Conservation (phyloP, 257 asterid species). For the Misopates orontium region DNA sequence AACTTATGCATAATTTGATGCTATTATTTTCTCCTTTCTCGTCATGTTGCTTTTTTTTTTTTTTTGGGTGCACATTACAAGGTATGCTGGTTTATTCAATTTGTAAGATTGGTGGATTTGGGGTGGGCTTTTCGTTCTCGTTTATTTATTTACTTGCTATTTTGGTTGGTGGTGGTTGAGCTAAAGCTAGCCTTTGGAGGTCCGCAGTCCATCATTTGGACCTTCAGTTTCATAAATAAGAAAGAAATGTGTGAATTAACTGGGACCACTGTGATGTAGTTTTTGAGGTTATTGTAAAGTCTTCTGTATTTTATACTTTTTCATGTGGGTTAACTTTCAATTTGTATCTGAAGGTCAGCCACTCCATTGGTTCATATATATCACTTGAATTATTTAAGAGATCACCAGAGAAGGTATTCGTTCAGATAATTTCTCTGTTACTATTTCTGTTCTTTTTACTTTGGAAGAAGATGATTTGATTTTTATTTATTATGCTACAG, state of each 20-base stretch:
- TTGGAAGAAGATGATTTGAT: constrained; percentile 18
- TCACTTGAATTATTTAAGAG: constrained; percentile 68
- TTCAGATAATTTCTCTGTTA: neutral
- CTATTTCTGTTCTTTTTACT: constrained; percentile 5
- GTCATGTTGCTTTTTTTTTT: constrained; percentile 3
- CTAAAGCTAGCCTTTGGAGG: neutral
- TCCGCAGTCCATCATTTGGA: neutral
- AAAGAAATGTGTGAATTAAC: too few species aligned
- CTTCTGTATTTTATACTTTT: neutral
- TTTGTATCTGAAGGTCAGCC: constrained; percentile 72
- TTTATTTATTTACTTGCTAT: constrained; percentile 10
- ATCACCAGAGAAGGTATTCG: constrained; percentile 62
- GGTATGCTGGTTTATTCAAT: constrained; percentile 3
- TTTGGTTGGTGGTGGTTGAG: neutral
- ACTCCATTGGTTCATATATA: constrained; percentile 84
- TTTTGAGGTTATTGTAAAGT: neutral
- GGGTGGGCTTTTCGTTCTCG: constrained; percentile 5
- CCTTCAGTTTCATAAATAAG: too few species aligned
- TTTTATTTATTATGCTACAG: constrained; percentile 41
- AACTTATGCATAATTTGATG: neutral
- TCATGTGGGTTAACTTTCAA: constrained; percentile 25
- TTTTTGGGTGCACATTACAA: constrained; percentile 4
- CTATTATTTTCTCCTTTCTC: neutral
- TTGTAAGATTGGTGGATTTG: constrained; percentile 1
- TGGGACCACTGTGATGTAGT: constrained; percentile 1